Evolutionary conservation across 345 rosid species (phyloP).

Genomic region (Eucalyptus lansdowneana): DNA sequence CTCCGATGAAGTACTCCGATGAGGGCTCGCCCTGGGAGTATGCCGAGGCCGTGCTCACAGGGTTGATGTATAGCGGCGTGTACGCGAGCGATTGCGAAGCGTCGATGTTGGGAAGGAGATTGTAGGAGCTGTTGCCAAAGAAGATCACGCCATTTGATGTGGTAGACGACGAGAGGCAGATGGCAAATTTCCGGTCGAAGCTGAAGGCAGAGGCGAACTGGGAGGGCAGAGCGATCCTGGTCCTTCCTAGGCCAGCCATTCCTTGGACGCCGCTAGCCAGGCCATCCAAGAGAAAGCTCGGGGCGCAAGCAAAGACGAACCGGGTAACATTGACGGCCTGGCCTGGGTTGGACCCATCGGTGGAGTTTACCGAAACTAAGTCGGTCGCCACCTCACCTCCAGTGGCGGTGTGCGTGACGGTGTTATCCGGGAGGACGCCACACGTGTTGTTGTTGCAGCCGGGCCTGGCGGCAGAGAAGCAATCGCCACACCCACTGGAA

Average conservation of each 20-base stretch:
- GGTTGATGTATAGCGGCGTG: constrained; percentile 50
- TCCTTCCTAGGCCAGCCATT: constrained; percentile 54
- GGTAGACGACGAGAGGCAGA: constrained; percentile 33
- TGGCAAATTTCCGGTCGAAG: constrained; percentile 41
- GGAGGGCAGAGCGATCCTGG: constrained; percentile 30
- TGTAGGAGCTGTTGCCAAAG: constrained; percentile 49
- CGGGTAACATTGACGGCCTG: constrained; percentile 10
- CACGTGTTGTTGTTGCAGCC: constrained; percentile 75
- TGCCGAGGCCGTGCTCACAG: constrained; percentile 36
- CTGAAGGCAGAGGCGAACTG: constrained; percentile 45
- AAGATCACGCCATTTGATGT: constrained; percentile 29
- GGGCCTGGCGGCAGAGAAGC: constrained; percentile 36
- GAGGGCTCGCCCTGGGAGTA: constrained; percentile 32
- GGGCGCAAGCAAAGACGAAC: constrained; percentile 32
- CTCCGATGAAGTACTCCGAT: constrained; percentile 54
- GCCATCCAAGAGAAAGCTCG: constrained; percentile 28
- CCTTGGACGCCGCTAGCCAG: constrained; percentile 37
- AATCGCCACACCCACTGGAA: constrained; percentile 28
- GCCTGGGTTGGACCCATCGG: constrained; percentile 56
- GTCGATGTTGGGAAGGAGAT: constrained; percentile 34
- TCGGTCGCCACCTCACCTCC: constrained; percentile 47
- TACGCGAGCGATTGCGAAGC: constrained; percentile 28
- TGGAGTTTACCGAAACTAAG: constrained; percentile 44
- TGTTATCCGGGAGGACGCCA: constrained; percentile 24
- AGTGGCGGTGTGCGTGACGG: constrained; percentile 22